Conservation (phyloP, 2,329 filamentous ascomycete species). For the Talaromyces funiculosus region DNA sequence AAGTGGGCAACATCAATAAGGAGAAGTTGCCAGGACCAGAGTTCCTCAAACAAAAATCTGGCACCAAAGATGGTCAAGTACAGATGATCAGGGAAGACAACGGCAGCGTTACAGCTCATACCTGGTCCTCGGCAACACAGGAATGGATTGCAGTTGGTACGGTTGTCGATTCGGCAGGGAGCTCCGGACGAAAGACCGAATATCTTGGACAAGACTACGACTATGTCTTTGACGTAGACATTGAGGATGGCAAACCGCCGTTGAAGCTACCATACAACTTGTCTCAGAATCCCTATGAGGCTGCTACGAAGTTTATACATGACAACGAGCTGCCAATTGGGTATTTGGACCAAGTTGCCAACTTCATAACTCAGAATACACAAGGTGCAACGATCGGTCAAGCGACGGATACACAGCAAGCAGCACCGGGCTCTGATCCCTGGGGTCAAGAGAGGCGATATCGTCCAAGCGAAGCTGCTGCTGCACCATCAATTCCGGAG, state of each 20-base stretch:
- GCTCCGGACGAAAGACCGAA: constrained; percentile 69
- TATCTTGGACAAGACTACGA: constrained; percentile 87
- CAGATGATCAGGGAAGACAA: constrained; percentile 82
- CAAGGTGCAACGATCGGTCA: constrained; percentile 78
- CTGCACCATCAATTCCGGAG: constrained; percentile 15
- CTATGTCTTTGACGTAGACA: constrained; percentile 93
- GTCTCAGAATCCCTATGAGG: constrained; percentile 86
- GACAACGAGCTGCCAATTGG: constrained; percentile 81
- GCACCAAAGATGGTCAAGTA: constrained; percentile 94
- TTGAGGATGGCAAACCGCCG: constrained; percentile 87
- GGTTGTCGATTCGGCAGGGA: constrained; percentile 82
- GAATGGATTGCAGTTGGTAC: constrained; percentile 90
- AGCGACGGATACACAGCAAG: constrained; percentile 39
- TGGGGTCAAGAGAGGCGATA: constrained; percentile 75
- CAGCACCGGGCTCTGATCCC: constrained; percentile 57
- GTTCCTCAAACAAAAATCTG: constrained; percentile 72
- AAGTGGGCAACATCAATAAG: constrained; percentile 78
- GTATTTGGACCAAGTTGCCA: constrained; percentile 86
- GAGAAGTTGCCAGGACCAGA: constrained; percentile 85
- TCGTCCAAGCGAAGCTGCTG: constrained; percentile 60
- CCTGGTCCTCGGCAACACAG: constrained; percentile 68
- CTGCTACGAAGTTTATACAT: constrained; percentile 82
- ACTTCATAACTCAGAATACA: constrained; percentile 87
- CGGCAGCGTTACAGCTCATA: constrained; percentile 77
- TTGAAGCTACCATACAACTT: constrained; percentile 93